phyloP scores from a whole-genome alignment of 2,329 filamentous ascomycete genomes.

The Malbranchea zuffiana region DNA sequence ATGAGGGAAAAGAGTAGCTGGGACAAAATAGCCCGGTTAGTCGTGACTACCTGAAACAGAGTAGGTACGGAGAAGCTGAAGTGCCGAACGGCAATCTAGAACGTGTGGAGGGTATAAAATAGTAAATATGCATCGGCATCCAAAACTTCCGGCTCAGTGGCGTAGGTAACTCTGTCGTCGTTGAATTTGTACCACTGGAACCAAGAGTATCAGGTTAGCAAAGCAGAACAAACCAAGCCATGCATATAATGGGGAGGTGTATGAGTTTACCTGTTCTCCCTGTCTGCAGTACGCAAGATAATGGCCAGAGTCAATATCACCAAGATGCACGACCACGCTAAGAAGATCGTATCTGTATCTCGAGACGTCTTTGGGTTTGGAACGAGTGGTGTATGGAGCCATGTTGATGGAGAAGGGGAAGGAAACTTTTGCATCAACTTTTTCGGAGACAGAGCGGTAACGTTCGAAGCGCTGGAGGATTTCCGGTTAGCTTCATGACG shows the following conservation, averaged over 20 bases:
- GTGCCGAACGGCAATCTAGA: too few relatives aligned
- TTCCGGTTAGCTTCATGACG: neutral
- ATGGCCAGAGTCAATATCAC: constrained; percentile 84
- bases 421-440: constrained; percentile 75
- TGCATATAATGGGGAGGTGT: constrained; percentile 15
- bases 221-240: neutral
- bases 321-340: constrained; percentile 85
- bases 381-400: constrained; percentile 72
- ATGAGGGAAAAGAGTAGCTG: too few relatives aligned
- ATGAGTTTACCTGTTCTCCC: constrained; percentile 50
- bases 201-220: neutral
- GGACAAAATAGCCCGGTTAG: too few relatives aligned
- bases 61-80: too few relatives aligned
- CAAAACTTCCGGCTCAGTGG: constrained; percentile 73
- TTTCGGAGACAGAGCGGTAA: constrained; percentile 62
- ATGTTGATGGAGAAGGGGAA: constrained; percentile 85
- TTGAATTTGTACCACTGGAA: constrained; percentile 87
- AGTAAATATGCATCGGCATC: constrained; percentile 78
- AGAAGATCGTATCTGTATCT: constrained; percentile 76
- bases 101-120: constrained; percentile 61
- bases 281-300: constrained; percentile 84
- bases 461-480: constrained; percentile 57
- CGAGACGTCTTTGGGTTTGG: constrained; percentile 28
- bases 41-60: too few relatives aligned
- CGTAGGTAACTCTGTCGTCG: constrained; percentile 81